Base-by-base conservation (phyloP, 2,329 filamentous ascomycete genomes). In the Didymella pinodella region DNA sequence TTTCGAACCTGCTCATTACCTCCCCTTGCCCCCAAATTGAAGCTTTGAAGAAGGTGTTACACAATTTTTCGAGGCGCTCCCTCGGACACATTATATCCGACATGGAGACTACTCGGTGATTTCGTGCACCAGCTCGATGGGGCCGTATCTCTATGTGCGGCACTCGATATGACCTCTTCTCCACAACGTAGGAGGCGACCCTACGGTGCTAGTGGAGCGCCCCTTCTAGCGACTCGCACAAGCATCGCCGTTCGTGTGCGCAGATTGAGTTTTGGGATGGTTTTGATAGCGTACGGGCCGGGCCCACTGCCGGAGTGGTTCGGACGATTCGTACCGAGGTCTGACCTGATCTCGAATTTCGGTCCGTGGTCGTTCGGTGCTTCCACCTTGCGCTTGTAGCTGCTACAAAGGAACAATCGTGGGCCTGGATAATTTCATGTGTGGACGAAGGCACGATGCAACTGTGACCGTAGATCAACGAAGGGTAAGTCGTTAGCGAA, bases 201-300 rank as follows among this genome's bases (percentile, higher is more conserved):
- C 44, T 43, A 31, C 44, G 44, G 25, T 40, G 25, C 20, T 36
- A 3, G 43, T 48, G 54, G 50, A 54, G 41, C 28, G 46, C 3
- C 45, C 56, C 26, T 31, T 22, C 12, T 54, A 50, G 56, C 25
- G 38, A 36, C 14, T 16, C n/a, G 45, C 20, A 38, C 29, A 16
- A 31, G 8, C n/a, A 40, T 32, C 14, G 18, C 49, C 34, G 18
- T 45, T 58, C 50, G 56, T 50, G 31, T 44, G 38, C 29, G 49
- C 38, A 53, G 38, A 58, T 53, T 52, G 43, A 47, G 29, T 12
- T 36, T 18, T 34, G 45, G 29, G 18, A 25, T 47, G 43, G 25
- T 11, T 54, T 29, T 54, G 49, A 46, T 45, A 40, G 50, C 46
- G 32, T 49, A 25, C 29, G 32, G 28, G 40, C 25, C 48, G 43